Conservation (phyloP, 148 eudicot genomes). For the Oxyria digyna region DNA sequence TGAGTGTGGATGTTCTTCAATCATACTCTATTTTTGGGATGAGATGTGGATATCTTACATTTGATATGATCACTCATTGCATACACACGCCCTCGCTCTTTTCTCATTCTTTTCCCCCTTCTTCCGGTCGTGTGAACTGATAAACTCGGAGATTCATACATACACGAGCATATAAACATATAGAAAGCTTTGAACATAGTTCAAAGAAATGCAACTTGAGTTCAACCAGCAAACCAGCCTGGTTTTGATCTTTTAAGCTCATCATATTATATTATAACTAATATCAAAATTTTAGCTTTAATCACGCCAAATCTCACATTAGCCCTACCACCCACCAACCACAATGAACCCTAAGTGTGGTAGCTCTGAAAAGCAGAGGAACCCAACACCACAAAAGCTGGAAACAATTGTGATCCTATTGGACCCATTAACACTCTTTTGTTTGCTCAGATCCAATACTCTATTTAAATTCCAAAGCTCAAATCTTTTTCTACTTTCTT, state of each 20-base stretch:
- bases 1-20: neutral
- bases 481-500: neutral
- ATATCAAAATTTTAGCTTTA: neutral
- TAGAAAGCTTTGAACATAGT: no score
- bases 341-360: slow-evolving; percentile 1
- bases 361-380: neutral
- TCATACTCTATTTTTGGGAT: neutral
- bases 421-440: slow-evolving; percentile 2
- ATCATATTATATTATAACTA: neutral
- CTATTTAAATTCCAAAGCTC: neutral
- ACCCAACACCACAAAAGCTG: neutral
- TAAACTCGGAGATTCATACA: no score
- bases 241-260: neutral
- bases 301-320: slow-evolving; percentile 3
- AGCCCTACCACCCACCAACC: slow-evolving; percentile 7
- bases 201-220: no score
- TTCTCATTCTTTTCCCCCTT: neutral
- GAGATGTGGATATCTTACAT: slow-evolving; percentile 1
- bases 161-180: no score
- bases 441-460: neutral
- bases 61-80: slow-evolving; percentile 1
- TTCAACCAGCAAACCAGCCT: neutral
- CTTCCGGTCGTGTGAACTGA: no score
- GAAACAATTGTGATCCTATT: slow-evolving; percentile 1
- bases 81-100: neutral